Percentiles rank a stretch among this genome's conserved stretches.
phyloP scores from a whole-genome alignment of 768 basidiomycete genomes.

The Suillus subaureus region DNA sequence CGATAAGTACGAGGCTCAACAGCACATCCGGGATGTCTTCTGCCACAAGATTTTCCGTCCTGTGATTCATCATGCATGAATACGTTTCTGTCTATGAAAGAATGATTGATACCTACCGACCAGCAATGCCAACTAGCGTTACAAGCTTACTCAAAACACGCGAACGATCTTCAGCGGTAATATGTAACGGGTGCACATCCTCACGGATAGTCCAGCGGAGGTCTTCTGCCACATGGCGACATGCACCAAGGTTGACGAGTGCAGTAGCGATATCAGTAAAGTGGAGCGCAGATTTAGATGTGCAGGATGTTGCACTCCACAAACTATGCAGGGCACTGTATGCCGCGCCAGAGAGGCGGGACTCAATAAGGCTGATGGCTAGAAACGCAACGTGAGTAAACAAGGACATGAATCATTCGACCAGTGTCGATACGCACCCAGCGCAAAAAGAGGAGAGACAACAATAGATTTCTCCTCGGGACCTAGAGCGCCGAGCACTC shows the following conservation, averaged over 20 bases:
- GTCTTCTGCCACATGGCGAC: slow-evolving; percentile 34
- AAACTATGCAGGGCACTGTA: slow-evolving; percentile 37
- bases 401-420: background rate
- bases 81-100: background rate
- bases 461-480: slow-evolving; percentile 31
- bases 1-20: slow-evolving; percentile 53
- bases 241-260: slow-evolving; percentile 50
- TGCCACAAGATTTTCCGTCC: slow-evolving; percentile 35
- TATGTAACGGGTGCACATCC: slow-evolving; percentile 10
- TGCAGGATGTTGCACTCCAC: slow-evolving; percentile 25
- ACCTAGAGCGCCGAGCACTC: slow-evolving; percentile 40
- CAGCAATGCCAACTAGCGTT: slow-evolving; percentile 42
- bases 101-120: slow-evolving; percentile 42
- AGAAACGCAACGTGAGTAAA: background rate
- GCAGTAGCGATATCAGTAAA: slow-evolving; percentile 37
- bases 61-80: slow-evolving; percentile 27
- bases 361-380: background rate
- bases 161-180: slow-evolving; percentile 29
- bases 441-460: slow-evolving; percentile 42
- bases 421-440: slow-evolving; percentile 34
- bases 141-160: slow-evolving; percentile 44
- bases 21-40: slow-evolving; percentile 52
- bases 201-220: slow-evolving; percentile 33
- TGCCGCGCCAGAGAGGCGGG: slow-evolving; percentile 35
- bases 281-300: slow-evolving; percentile 31